These are phyloP conservation scores for Penicillium silybi DNA, from an alignment of 495 filamentous ascomycete species.

Conservation along the genomic window DNA sequence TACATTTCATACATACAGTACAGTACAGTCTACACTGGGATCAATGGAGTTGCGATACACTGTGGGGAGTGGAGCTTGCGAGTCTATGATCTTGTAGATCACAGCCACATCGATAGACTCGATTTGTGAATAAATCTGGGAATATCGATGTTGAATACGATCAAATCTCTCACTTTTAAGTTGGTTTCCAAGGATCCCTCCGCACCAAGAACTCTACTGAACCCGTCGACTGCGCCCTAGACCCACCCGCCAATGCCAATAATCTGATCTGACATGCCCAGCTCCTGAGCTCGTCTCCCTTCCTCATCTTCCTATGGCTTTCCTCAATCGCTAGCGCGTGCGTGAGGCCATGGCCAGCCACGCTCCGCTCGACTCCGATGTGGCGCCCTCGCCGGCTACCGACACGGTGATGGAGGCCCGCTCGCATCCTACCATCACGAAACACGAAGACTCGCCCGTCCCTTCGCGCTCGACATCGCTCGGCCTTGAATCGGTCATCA, in stretches of 20 bases:
- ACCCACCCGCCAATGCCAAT: conserved; percentile 1
- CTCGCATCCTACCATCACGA: conserved; percentile 21
- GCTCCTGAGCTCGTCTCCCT: not conserved
- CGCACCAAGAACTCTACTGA: not conserved
- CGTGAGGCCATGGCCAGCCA: conserved; percentile 41
- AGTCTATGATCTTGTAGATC: conserved; percentile 7
- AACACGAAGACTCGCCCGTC: conserved; percentile 31
- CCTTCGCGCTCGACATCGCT: conserved; percentile 28
- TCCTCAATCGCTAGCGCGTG: conserved; percentile 22
- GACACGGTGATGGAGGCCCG: conserved; percentile 10
- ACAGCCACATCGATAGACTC: not conserved
- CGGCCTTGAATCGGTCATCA: conserved; percentile 20
- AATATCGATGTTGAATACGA: not conserved
- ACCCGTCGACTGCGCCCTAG: not conserved
- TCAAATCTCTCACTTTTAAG: too few species aligned
- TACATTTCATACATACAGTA: not conserved
- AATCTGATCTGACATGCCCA: not conserved
- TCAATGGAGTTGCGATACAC: conserved; percentile 4
- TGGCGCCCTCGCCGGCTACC: conserved; percentile 27
- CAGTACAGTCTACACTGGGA: not conserved
- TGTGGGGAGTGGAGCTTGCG: conserved; percentile 10
- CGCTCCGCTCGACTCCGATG: conserved; percentile 26
- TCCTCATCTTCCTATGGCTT: conserved; percentile 22
- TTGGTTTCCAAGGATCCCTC: not conserved
- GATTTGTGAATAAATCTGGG: not conserved